A percentile compares a stretch with the other conserved stretches of the same genome.
Evolutionary conservation across 2,329 filamentous ascomycete species (phyloP).

Genomic region (Botrytis tulipae): DNA sequence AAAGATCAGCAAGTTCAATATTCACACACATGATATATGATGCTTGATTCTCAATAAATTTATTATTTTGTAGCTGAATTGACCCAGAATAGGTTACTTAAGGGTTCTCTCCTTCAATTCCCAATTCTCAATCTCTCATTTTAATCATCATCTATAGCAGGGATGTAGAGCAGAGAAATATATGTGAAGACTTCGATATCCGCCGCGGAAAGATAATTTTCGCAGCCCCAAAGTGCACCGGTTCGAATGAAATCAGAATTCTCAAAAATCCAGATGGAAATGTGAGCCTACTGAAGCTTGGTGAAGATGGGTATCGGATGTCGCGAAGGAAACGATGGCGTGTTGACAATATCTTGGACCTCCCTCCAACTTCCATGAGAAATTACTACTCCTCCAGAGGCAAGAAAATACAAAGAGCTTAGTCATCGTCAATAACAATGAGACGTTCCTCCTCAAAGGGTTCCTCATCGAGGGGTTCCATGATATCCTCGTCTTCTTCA

Average conservation of each 20-base stretch:
- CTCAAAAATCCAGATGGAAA: background rate
- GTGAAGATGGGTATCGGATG: too few relatives aligned
- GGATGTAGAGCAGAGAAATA: background rate
- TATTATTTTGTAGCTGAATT: background rate
- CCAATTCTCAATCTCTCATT: background rate
- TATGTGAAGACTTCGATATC: background rate
- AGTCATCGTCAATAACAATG: background rate
- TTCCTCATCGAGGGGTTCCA: background rate
- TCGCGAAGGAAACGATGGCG: too few relatives aligned
- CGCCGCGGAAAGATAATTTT: background rate
- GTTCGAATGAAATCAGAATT: background rate
- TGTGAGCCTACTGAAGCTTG: too few relatives aligned
- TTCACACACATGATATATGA: too few relatives aligned
- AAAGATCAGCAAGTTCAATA: too few relatives aligned
- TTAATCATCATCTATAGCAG: background rate
- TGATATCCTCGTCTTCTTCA: background rate
- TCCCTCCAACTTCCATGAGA: too few relatives aligned
- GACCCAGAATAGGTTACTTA: too few relatives aligned
- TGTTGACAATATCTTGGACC: background rate
- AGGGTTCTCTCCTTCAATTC: too few relatives aligned
- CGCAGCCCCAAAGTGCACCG: too few relatives aligned
- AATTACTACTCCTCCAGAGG: background rate
- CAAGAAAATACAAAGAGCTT: background rate
- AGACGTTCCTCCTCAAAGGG: background rate
- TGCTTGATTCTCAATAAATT: background rate